These are phyloP conservation scores for Yamadazyma jaroonii DNA, from an alignment of 1,139 yeast species.

Conservation along the genomic window DNA sequence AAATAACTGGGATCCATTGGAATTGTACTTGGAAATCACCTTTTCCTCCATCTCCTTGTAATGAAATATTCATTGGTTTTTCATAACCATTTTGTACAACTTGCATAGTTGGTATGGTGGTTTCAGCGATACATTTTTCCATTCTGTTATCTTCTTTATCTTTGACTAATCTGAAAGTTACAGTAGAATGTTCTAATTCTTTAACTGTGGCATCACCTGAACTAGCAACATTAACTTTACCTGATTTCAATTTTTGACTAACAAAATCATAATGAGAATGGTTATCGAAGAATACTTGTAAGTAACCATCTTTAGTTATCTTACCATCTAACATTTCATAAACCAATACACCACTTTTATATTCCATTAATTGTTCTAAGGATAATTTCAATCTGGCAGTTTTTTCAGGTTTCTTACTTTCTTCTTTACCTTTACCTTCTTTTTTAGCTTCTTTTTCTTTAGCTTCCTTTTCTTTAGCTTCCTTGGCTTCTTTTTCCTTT, in stretches of 20 bases:
- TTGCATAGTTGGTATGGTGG: slow-evolving; percentile 64
- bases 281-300: slow-evolving; percentile 77
- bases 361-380: slow-evolving; percentile 58
- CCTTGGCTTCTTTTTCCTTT: slow-evolving; percentile 21
- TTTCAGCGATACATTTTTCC: slow-evolving; percentile 60
- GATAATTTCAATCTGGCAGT: slow-evolving; percentile 53
- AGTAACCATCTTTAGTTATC: slow-evolving; percentile 51
- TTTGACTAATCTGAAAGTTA: slow-evolving; percentile 60
- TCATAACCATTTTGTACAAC: slow-evolving; percentile 65
- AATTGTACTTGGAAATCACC: slow-evolving; percentile 57
- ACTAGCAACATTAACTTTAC: slow-evolving; percentile 43
- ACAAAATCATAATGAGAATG: slow-evolving; percentile 60
- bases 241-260: slow-evolving; percentile 42
- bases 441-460: slow-evolving; percentile 13
- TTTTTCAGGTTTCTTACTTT: slow-evolving; percentile 35
- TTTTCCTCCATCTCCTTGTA: slow-evolving; percentile 43
- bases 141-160: slow-evolving; percentile 51
- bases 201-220: slow-evolving; percentile 74
- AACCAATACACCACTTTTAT: slow-evolving; percentile 75
- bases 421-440: slow-evolving; percentile 30
- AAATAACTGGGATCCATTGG: slow-evolving; percentile 75
- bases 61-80: slow-evolving; percentile 46
- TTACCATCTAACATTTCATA: slow-evolving; percentile 61
- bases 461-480: slow-evolving; percentile 16
- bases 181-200: slow-evolving; percentile 73